A percentile compares a stretch with the other conserved stretches of the same genome.
phyloP scores from a whole-genome alignment of 495 filamentous ascomycete genomes.

The Lepraria neglecta region DNA sequence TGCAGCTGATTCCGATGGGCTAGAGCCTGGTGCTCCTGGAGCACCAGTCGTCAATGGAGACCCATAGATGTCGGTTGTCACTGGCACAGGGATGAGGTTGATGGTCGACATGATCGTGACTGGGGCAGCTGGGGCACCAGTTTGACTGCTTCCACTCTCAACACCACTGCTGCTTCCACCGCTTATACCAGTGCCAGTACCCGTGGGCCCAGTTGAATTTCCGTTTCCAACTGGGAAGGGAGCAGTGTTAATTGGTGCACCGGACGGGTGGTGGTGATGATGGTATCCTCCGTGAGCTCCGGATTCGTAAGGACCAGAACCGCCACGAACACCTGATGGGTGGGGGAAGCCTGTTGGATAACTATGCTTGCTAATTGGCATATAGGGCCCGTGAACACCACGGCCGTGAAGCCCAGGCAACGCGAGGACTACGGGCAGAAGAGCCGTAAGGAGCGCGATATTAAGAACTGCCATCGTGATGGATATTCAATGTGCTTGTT shows the following conservation, averaged over 20 bases:
- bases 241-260: slow-evolving; percentile 10
- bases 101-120: slow-evolving; percentile 24
- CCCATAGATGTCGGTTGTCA: neutral
- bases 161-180: neutral
- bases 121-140: neutral
- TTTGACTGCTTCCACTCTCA: no score
- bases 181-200: slow-evolving; percentile 1
- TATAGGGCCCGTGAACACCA: slow-evolving; percentile 10
- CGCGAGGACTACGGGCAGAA: slow-evolving; percentile 25
- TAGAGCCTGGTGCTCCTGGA: neutral
- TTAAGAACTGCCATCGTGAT: slow-evolving; percentile 25
- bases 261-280: slow-evolving; percentile 1
- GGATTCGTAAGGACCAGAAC: no score
- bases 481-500: neutral
- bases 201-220: slow-evolving; percentile 14
- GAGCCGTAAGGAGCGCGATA: slow-evolving; percentile 23
- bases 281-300: no score
- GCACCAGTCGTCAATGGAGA: slow-evolving; percentile 16
- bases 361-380: neutral
- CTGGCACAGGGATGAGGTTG: slow-evolving; percentile 18
- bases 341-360: slow-evolving; percentile 9
- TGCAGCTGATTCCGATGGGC: slow-evolving; percentile 11
- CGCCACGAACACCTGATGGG: slow-evolving; percentile 6
- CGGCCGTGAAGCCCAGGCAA: slow-evolving; percentile 22
- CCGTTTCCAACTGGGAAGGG: slow-evolving; percentile 19